Evolutionary conservation across 1,139 yeast genomes (phyloP), one percentile per base, ranked within the genome.

Genomic region (Geotrichum phurueaensis): DNA sequence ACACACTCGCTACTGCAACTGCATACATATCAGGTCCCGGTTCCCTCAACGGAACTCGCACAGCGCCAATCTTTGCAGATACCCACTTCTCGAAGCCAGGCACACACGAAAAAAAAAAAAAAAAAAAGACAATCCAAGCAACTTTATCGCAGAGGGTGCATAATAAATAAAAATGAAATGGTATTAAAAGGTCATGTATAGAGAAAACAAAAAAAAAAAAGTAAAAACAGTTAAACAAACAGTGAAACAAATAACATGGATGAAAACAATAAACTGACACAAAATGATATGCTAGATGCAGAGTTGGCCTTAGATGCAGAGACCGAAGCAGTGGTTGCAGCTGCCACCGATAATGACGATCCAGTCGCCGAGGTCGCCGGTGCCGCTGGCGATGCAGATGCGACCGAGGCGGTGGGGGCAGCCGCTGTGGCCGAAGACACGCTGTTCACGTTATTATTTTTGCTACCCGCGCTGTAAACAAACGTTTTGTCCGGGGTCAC

Each of bases 401-500:
- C n/a, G n/a, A 22, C 27, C 9, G 51, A 23, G 15, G 51, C 10
- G 27, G 25, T 9, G 12, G 48, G 6, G 13, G 9, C 22, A n/a
- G 50, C 10, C 10, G 27, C 50, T 20, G 50, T n/a, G 3, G 50
- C 29, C n/a, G 31, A 23, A 25, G 31, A 23, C 51, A 48, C 13
- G 31, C 29, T 22, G 9, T 23, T 25, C 20, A 10, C 51, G 18
- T 22, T 48, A 20, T 25, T 48, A 20, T 25, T 48, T 23, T 48
- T 25, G 29, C 18, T 48, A 7, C 31, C 29, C 7, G 27, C 36
- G 20, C 39, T 13, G 27, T 43, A 31, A 2, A 65, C 65, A 51
- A 65, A 61, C 13, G 70, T 60, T 60, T 65, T 65, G 25, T 63
- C 61, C 10, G 69, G 67, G 12, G 71, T 68, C 15, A 58, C 64